A percentile compares a stretch with the other conserved stretches of the same genome.
Evolutionary conservation across 108 stramenopile species (phyloP).

Genomic region (Aurantiochytrium sp.): DNA sequence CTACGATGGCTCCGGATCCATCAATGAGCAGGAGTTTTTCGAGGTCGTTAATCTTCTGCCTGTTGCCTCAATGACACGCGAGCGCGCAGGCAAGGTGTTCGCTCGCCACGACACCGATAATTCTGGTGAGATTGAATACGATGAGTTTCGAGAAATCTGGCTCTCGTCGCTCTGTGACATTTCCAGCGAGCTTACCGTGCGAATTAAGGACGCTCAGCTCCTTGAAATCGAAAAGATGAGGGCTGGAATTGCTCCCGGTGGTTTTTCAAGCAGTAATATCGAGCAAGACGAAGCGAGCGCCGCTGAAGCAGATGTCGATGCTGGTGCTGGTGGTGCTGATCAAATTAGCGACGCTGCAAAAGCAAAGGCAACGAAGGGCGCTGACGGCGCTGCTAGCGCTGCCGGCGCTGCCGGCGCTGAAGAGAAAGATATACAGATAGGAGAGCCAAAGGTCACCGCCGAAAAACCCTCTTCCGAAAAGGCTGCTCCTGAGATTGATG

Average conservation of each 20-base stretch:
- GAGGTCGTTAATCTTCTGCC: constrained; percentile 48
- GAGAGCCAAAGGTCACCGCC: too few species aligned
- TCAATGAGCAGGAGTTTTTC: constrained; percentile 64
- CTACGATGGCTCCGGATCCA: constrained; percentile 48
- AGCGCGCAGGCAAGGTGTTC: constrained; percentile 47
- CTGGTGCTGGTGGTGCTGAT: too few species aligned
- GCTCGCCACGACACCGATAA: constrained; percentile 40
- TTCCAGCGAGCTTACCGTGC: constrained; percentile 40
- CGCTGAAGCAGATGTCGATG: too few species aligned
- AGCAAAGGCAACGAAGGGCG: neutral
- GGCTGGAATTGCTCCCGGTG: neutral
- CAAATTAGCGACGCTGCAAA: neutral
- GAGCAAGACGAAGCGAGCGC: too few species aligned
- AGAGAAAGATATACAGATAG: too few species aligned
- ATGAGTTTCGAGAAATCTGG: constrained; percentile 58
- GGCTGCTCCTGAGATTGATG: too few species aligned
- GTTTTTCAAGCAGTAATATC: too few species aligned
- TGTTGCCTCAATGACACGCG: constrained; percentile 28
- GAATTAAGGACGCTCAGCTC: neutral
- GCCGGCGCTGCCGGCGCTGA: too few species aligned
- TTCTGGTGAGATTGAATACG: constrained; percentile 52
- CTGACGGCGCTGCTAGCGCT: neutral
- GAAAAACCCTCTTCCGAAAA: too few species aligned
- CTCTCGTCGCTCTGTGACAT: constrained; percentile 38
- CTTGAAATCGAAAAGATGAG: neutral